These are phyloP conservation scores for Blastobotrys muscicola DNA, from an alignment of 805 yeast genomes.

Conservation along the genomic window DNA sequence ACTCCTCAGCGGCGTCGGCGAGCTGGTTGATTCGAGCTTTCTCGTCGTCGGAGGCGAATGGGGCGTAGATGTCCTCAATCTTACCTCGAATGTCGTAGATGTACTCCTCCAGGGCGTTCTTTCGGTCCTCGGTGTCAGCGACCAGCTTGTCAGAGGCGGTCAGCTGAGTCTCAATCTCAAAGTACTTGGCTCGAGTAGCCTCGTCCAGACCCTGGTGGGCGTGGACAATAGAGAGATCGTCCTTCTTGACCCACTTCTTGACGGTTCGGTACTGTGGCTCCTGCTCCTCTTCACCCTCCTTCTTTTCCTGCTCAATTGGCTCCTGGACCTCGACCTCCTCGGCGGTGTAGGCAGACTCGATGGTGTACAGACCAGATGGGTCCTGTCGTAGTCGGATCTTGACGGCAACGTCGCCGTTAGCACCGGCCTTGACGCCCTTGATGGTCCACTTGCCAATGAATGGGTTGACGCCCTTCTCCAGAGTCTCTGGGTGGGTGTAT, in stretches of 20 bases:
- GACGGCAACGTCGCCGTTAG: conserved; percentile 69
- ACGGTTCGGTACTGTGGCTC: conserved; percentile 77
- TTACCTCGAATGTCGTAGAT: conserved; percentile 96
- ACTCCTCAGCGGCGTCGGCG: conserved; percentile 85
- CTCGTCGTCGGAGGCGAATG: conserved; percentile 85
- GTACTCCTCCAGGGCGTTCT: conserved; percentile 97
- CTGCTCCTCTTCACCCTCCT: conserved; percentile 39
- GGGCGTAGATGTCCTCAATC: conserved; percentile 82
- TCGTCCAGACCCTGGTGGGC: conserved; percentile 49
- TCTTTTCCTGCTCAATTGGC: conserved; percentile 59
- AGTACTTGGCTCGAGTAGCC: conserved; percentile 48
- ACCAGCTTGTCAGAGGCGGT: conserved; percentile 89
- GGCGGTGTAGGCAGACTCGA: conserved; percentile 90
- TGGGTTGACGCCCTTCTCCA: conserved; percentile 56
- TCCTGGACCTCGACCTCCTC: conserved; percentile 88
- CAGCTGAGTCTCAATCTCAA: conserved; percentile 81
- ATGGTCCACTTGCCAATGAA: conserved; percentile 77
- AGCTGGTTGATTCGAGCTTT: conserved; percentile 65
- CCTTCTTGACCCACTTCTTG: conserved; percentile 89
- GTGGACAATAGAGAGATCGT: conserved; percentile 55
- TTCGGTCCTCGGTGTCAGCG: conserved; percentile 97
- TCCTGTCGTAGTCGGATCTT: conserved; percentile 95
- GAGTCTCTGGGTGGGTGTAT: conserved; percentile 64
- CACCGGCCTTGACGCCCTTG: conserved; percentile 72
- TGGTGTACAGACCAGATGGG: conserved; percentile 89